These are phyloP conservation scores for Metschnikowia reukaufii DNA, from an alignment of 805 yeast genomes.

Conservation along the genomic window DNA sequence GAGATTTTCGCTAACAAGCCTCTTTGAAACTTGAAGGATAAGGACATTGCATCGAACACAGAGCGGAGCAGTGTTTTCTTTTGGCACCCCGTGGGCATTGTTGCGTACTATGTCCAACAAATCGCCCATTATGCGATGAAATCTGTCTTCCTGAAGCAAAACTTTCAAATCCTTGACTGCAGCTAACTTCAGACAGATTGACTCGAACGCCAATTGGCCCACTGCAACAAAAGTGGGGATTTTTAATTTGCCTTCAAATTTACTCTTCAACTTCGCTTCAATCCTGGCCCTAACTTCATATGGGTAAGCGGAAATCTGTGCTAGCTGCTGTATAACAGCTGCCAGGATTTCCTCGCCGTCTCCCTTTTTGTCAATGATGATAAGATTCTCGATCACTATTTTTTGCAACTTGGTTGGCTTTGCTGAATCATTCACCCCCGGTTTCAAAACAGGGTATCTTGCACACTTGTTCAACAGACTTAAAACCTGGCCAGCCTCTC, in stretches of 20 bases:
- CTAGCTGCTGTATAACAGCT: constrained; percentile 52
- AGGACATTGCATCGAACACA: constrained; percentile 56
- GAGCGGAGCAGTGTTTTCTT: constrained; percentile 31
- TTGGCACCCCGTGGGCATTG: constrained; percentile 38
- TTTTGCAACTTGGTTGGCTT: constrained; percentile 62
- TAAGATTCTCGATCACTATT: constrained; percentile 53
- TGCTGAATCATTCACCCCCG: constrained; percentile 49
- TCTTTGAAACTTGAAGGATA: constrained; percentile 35
- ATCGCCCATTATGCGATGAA: constrained; percentile 47
- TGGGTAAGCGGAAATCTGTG: constrained; percentile 55
- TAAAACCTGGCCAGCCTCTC: constrained; percentile 50
- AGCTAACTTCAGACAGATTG: constrained; percentile 41
- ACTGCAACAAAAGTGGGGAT: constrained; percentile 66
- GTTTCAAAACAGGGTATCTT: constrained; percentile 71
- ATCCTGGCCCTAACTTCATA: constrained; percentile 61
- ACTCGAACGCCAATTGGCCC: constrained; percentile 47
- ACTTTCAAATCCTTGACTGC: constrained; percentile 28
- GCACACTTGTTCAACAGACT: constrained; percentile 63
- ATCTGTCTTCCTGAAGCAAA: constrained; percentile 45
- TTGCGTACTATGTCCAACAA: constrained; percentile 52
- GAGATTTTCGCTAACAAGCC: constrained; percentile 24
- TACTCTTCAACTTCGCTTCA: constrained; percentile 49
- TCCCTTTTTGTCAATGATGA: constrained; percentile 21
- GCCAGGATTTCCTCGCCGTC: constrained; percentile 40
- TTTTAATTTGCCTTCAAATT: constrained; percentile 35